Conservation (phyloP, 2,329 filamentous ascomycete genomes). For the Capronia epimyces region DNA sequence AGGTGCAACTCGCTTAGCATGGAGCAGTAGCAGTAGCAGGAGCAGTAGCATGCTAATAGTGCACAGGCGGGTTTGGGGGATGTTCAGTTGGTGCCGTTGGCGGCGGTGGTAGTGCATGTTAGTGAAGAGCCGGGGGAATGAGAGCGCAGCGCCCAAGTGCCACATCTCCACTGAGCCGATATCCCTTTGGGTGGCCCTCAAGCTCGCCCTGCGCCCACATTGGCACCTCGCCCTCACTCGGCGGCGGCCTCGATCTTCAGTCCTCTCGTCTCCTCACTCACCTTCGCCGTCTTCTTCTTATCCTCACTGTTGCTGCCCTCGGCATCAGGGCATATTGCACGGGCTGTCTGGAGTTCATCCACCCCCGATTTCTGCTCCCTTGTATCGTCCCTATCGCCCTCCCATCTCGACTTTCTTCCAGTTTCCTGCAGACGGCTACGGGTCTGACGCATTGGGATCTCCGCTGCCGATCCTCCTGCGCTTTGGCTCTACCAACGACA, state of each 20-base stretch:
- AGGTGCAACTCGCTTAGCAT: no score
- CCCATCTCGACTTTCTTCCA: not conserved
- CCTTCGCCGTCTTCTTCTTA: not conserved
- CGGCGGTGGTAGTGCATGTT: no score
- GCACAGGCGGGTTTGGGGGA: no score
- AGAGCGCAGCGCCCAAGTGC: no score
- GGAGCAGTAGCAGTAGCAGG: no score
- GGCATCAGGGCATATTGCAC: not conserved
- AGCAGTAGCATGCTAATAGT: no score
- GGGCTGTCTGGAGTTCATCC: not conserved
- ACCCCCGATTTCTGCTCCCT: not conserved
- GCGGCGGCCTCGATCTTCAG: not conserved
- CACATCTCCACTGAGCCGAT: no score
- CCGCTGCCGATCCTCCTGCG: slow-evolving; percentile 1
- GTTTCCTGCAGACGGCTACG: not conserved
- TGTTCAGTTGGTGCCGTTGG: no score
- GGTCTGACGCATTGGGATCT: not conserved
- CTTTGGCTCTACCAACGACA: slow-evolving; percentile 1
- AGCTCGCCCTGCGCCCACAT: not conserved
- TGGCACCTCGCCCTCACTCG: not conserved
- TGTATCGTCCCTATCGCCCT: not conserved
- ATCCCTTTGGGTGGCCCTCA: no score
- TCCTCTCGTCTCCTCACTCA: not conserved
- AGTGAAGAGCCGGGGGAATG: no score
- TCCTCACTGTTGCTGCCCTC: slow-evolving; percentile 1